Evolutionary conservation across 2,329 filamentous ascomycete species (phyloP), one percentile per base, ranked within the genome.

Genomic region (Monosporascus ibericus): DNA sequence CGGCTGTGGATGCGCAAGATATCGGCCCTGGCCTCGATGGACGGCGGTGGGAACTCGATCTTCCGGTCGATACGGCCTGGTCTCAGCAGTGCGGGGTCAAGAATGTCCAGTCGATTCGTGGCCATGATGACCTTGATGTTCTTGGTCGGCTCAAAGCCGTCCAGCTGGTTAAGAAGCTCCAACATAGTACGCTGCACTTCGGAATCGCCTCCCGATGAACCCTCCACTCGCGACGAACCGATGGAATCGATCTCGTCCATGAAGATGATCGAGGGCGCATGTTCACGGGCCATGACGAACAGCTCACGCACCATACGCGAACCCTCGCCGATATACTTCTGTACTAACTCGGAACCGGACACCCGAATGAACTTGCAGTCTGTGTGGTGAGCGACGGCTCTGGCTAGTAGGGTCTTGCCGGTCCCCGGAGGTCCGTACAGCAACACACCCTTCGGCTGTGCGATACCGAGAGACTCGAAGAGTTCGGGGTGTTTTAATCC

Each of bases 81-180:
- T 63, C 94, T 87, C 61, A 99, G 80, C 44, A 99, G 81, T 1
- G 94, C 94, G 2, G 94, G 94, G 70, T 99, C 94, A 47, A 99
- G 83, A 59, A 99, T 97, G 65, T 99, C 94, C 58, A 99, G 82
- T 69, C 94, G 89, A 74, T 99, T 99, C 48, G 94, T 99, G 51
- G 94, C 94, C 92, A 99, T 99, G 75, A 99, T 95, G 71, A 99
- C 90, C 75, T 99, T 99, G 84, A 99, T 99, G 75, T 97, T 97
- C 79, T 99, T 99, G 47, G 92, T 97, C 6, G 94, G 94, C 74
- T 97, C 94, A 73, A 99, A 99, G 48, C 94, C 94, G 69, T 99
- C 94, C 55, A 99, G 83, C 78, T 99, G 94, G 76, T 99, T 99
- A 60, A 99, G 84, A 55, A 99, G 79, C 72, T 99, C 94, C 74